Evolutionary conservation across 805 yeast species (phyloP).

Genomic region (Maudiozyma barnettii): DNA sequence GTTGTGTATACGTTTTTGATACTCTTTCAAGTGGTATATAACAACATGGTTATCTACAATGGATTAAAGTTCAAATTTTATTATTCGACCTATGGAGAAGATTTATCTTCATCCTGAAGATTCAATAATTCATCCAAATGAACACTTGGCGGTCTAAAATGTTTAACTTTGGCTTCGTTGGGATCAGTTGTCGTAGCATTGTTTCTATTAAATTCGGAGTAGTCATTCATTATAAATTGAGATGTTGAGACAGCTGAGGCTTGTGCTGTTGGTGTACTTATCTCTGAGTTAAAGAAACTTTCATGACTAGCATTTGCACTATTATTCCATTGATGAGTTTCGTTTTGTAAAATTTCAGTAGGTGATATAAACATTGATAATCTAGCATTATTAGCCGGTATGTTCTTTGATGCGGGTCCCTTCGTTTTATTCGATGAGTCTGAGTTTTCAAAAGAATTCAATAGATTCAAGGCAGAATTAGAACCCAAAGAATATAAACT

Average conservation of each 20-base stretch:
- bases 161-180: neutral
- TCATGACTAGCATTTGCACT: constrained; percentile 6
- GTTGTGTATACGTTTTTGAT: too few species aligned
- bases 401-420: neutral
- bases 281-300: constrained; percentile 7
- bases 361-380: constrained; percentile 46
- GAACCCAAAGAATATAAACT: constrained; percentile 28
- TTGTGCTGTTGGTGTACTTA: constrained; percentile 11
- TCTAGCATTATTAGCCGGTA: constrained; percentile 12
- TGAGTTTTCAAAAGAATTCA: constrained; percentile 9
- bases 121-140: constrained; percentile 38
- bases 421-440: neutral
- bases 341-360: constrained; percentile 32
- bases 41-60: too few species aligned
- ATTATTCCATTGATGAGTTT: constrained; percentile 2
- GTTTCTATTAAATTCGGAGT: neutral
- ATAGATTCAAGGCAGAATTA: constrained; percentile 22
- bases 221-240: neutral
- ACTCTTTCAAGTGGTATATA: too few species aligned
- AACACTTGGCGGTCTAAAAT: constrained; percentile 42
- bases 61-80: too few species aligned
- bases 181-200: neutral
- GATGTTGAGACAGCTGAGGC: constrained; percentile 1
- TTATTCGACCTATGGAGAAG: neutral
- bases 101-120: constrained; percentile 9